Evolutionary conservation across 2,329 filamentous ascomycete species (phyloP).

Genomic region (Aspergillus sp.): DNA sequence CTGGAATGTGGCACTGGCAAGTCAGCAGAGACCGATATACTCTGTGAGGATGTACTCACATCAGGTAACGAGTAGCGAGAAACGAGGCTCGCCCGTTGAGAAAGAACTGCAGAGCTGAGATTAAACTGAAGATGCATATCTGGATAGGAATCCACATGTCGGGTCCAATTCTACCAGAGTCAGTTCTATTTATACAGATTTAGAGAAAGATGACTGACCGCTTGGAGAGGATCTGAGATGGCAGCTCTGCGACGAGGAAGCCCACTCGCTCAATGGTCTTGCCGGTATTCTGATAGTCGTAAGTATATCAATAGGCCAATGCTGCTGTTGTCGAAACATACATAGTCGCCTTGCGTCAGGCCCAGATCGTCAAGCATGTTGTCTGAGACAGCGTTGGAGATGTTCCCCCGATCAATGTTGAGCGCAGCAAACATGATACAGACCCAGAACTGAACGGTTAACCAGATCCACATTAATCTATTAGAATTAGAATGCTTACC

Average conservation of each 20-base stretch:
- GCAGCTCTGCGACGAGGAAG: slow-evolving; percentile 55
- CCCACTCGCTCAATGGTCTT: slow-evolving; percentile 56
- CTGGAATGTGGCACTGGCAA: slow-evolving; percentile 21
- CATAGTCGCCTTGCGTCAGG: slow-evolving; percentile 19
- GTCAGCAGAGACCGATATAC: background rate
- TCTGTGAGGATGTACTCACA: background rate
- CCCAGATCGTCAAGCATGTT: slow-evolving; percentile 50
- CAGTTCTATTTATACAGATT: background rate
- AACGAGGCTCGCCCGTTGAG: slow-evolving; percentile 44
- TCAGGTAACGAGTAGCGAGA: slow-evolving; percentile 27
- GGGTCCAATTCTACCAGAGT: slow-evolving; percentile 46
- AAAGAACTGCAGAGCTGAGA: slow-evolving; percentile 43
- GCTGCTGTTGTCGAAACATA: background rate
- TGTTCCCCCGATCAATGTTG: slow-evolving; percentile 32
- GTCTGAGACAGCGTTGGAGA: slow-evolving; percentile 51
- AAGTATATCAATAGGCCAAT: background rate
- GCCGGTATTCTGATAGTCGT: slow-evolving; percentile 39
- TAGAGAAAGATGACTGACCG: background rate
- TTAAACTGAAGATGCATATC: slow-evolving; percentile 44
- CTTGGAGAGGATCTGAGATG: slow-evolving; percentile 57
- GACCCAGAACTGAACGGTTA: slow-evolving; percentile 38
- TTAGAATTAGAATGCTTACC: background rate
- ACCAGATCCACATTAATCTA: too few species aligned
- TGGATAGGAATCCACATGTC: slow-evolving; percentile 58
- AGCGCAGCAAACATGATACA: slow-evolving; percentile 36